Conservation (phyloP, 78 protist genomes). For the Dictyostelium intermedium region DNA sequence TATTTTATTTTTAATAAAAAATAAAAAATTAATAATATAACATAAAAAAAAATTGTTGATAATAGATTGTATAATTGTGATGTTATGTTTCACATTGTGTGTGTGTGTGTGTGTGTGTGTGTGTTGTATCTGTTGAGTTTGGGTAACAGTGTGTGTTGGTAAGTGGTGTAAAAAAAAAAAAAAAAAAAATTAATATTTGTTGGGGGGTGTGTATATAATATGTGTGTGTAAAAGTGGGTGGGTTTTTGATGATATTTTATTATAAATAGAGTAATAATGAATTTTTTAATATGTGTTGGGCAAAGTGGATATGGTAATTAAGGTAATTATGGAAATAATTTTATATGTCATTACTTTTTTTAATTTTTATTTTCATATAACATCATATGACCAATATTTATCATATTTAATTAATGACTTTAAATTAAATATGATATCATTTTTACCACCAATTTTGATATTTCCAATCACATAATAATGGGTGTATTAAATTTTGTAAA, state of each 20-base stretch:
- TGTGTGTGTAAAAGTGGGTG: background rate
- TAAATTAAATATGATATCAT: background rate
- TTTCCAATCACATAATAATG: background rate
- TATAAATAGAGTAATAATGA: background rate
- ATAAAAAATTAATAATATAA: too few relatives aligned
- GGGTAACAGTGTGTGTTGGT: background rate
- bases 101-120: background rate
- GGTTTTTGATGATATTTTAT: background rate
- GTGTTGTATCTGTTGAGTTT: background rate
- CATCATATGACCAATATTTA: background rate
- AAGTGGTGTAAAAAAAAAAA: background rate
- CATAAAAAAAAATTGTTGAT: background rate
- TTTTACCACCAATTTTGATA: background rate
- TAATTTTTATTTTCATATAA: too few relatives aligned
- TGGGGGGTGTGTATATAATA: background rate
- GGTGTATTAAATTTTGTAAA: background rate
- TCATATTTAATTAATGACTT: background rate
- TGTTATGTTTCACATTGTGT: background rate
- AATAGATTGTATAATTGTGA: background rate
- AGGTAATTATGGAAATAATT: background rate
- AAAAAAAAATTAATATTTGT: background rate
- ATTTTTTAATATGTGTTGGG: background rate
- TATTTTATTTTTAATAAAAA: too few relatives aligned
- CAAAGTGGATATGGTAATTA: background rate
- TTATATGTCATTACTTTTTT: background rate